phyloP scores from a whole-genome alignment of 768 basidiomycete species.

The Hysterangium stoloniferum region DNA sequence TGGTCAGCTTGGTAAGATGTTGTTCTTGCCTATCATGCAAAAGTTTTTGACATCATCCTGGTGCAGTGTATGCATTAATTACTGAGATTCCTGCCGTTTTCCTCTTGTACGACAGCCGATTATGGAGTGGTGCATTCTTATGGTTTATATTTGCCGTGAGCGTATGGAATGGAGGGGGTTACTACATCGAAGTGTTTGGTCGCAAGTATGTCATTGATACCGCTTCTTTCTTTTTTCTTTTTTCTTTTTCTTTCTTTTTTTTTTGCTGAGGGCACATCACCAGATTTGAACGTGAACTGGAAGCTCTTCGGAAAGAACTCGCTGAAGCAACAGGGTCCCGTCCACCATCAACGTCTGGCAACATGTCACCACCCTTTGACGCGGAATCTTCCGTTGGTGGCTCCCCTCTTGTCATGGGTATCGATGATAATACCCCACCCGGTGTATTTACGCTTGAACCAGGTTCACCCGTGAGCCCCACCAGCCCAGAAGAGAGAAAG shows the following conservation, averaged over 20 bases:
- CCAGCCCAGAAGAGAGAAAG: slow-evolving; percentile 19
- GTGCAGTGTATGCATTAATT: slow-evolving; percentile 69
- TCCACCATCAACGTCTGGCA: slow-evolving; percentile 23
- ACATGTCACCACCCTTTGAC: slow-evolving; percentile 16
- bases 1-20: slow-evolving; percentile 66
- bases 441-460: slow-evolving; percentile 15
- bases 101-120: slow-evolving; percentile 70
- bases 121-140: slow-evolving; percentile 73
- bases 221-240: background rate
- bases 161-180: slow-evolving; percentile 94
- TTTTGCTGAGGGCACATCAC: slow-evolving; percentile 12
- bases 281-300: slow-evolving; percentile 90
- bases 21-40: slow-evolving; percentile 6
- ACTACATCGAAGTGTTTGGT: slow-evolving; percentile 95
- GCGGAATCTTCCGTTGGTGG: slow-evolving; percentile 11
- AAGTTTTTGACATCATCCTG: slow-evolving; percentile 7
- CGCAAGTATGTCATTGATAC: slow-evolving; percentile 67
- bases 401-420: slow-evolving; percentile 20
- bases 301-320: slow-evolving; percentile 83
- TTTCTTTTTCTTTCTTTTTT: slow-evolving; percentile 10
- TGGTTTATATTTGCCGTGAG: slow-evolving; percentile 76
- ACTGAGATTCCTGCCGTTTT: slow-evolving; percentile 84
- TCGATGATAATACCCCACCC: slow-evolving; percentile 26
- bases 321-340: slow-evolving; percentile 48
- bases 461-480: slow-evolving; percentile 12